Base-by-base conservation (phyloP, 805 yeast genomes). In the Myxozyma neotropica region DNA sequence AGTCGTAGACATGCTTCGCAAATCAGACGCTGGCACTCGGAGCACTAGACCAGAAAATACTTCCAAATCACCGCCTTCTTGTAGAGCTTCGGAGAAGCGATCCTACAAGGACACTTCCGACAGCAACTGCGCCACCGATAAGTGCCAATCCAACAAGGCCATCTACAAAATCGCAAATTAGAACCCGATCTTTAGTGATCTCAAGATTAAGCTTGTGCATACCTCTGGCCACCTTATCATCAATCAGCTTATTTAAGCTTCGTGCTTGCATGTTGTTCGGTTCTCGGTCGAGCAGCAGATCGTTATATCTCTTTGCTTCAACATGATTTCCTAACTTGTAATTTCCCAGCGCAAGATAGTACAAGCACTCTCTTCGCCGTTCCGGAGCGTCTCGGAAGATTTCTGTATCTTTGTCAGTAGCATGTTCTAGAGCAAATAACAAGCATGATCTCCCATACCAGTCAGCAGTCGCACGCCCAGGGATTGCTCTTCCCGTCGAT, bases 141-240 rank as follows among this genome's bases (percentile, higher is more conserved):
- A 94, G 78, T 0, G 96, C 96, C 54, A 93, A 76, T 0, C 98
- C 98, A 59, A 90, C 82, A 57, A 93, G 77, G 0, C 97, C 96
- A 70, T 95, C 97, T 66, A 46, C n/a, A 8, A 38, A 36, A 42
- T 27, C 10, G 6, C 33, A 24, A 7, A 13, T 52, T 45, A 35
- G 51, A 42, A 15, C 13, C 5, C n/a, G 43, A 33, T 40, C 50
- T 17, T 2, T 24, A 19, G 5, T 35, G 24, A 26, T 27, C 24
- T 17, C 21, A 68, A 15, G 8, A 31, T 13, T 31, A 13, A 15
- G 46, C n/a, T n/a, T n/a, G n/a, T n/a, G n/a, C 74, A 33, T 55
- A 73, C 75, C 77, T 68, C 81, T 83, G 33, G 95, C 87, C 42
- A 94, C 83, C 70, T 85, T 87, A 66, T 87, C 92, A 61, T 91